Conservation (phyloP, 768 basidiomycete genomes). For the Rickenella mellea region DNA sequence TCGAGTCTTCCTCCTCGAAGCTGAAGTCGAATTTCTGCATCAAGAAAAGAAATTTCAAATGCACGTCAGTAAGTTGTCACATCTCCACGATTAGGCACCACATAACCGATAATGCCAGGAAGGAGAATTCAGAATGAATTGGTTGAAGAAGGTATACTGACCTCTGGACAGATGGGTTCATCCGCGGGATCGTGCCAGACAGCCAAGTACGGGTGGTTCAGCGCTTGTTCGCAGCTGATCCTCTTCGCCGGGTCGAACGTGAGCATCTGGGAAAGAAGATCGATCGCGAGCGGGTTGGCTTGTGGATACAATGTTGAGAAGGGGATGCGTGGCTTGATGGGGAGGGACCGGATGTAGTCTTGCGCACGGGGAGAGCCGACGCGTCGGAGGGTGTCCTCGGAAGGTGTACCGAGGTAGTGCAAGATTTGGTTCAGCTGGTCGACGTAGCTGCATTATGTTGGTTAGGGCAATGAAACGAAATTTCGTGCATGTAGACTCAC, state of each 20-base stretch:
- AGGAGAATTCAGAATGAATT: not conserved
- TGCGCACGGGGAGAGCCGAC: conserved; percentile 94
- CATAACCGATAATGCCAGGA: not conserved
- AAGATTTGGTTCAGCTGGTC: conserved; percentile 98
- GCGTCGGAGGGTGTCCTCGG: conserved; percentile 90
- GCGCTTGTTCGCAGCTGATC: conserved; percentile 91
- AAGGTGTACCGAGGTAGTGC: conserved; percentile 96
- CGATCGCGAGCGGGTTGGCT: conserved; percentile 90
- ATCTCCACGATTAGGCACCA: no score
- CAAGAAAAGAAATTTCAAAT: conserved; percentile 4
- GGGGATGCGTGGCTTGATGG: conserved; percentile 91
- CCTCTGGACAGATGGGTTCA: conserved; percentile 77
- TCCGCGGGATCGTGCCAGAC: conserved; percentile 99
- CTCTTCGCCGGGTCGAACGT: conserved; percentile 96
- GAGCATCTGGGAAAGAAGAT: conserved; percentile 83
- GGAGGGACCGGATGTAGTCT: conserved; percentile 96
- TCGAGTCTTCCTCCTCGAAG: conserved; percentile 94
- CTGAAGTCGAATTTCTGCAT: conserved; percentile 85
- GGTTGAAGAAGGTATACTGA: conserved; percentile 24
- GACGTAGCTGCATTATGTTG: conserved; percentile 58
- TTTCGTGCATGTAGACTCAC: conserved; percentile 34
- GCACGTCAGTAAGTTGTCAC: no score
- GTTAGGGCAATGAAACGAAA: conserved; percentile 1
- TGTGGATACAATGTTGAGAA: conserved; percentile 89
- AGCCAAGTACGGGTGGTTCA: conserved; percentile 88